phyloP scores from a whole-genome alignment of 768 basidiomycete species.

The Sutorius australiensis region DNA sequence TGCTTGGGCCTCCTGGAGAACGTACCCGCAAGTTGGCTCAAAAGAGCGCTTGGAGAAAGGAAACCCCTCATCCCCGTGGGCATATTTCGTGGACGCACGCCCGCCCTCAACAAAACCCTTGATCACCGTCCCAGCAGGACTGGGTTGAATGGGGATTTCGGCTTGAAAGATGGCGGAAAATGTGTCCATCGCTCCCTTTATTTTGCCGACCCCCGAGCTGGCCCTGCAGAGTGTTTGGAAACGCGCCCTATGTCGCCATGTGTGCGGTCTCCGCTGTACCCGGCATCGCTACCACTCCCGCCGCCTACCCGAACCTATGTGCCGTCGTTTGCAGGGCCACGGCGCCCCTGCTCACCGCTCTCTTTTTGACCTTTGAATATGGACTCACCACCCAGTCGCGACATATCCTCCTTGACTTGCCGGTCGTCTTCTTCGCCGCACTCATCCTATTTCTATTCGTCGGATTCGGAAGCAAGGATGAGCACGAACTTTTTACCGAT shows the following conservation, averaged over 20 bases:
- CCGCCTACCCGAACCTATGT: constrained; percentile 91
- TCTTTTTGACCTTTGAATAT: constrained; percentile 96
- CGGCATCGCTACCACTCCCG: constrained; percentile 84
- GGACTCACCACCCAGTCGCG: constrained; percentile 93
- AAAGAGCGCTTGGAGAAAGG: no score
- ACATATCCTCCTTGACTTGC: constrained; percentile 95
- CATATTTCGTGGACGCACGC: constrained; percentile 95
- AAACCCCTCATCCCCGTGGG: no score
- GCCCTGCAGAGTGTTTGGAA: constrained; percentile 63
- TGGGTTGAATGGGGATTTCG: constrained; percentile 93
- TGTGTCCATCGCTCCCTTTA: constrained; percentile 39
- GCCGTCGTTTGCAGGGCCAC: constrained; percentile 88
- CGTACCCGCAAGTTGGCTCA: no score
- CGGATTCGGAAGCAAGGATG: constrained; percentile 90
- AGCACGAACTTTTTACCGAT: constrained; percentile 73
- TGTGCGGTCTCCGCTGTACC: constrained; percentile 89
- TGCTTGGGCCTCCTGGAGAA: no score
- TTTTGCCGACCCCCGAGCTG: neutral
- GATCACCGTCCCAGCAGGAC: constrained; percentile 86
- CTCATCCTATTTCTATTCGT: constrained; percentile 84
- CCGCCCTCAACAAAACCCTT: constrained; percentile 94
- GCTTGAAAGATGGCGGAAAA: constrained; percentile 98
- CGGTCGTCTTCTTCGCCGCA: constrained; percentile 95
- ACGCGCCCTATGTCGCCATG: constrained; percentile 96
- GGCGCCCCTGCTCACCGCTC: constrained; percentile 84